Percentiles rank a stretch among this genome's conserved stretches.
Conservation (phyloP, 306 rosid species). For the Pachyrhizus erosus region DNA sequence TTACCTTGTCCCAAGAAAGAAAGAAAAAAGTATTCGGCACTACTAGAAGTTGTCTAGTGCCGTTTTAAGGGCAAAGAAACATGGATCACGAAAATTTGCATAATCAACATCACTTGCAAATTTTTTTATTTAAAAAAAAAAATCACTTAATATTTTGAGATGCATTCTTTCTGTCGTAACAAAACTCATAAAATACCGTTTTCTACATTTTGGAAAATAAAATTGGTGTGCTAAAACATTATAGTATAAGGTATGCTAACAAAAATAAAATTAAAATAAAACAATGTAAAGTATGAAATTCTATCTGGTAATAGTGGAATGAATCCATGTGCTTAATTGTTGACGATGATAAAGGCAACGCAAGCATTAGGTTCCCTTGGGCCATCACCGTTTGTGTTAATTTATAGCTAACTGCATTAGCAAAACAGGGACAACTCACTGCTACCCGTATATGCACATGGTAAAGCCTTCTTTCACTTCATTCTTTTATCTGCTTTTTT, state of each 20-base stretch:
- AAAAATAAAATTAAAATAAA: too few species aligned
- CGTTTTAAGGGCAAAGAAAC: background rate
- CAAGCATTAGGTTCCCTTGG: conserved; percentile 49
- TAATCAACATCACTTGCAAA: background rate
- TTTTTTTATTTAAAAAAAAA: background rate
- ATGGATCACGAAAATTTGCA: background rate
- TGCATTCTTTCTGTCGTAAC: background rate
- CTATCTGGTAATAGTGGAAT: background rate
- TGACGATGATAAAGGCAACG: conserved; percentile 40
- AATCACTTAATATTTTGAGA: background rate
- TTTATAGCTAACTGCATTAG: conserved; percentile 27
- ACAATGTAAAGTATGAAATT: too few species aligned
- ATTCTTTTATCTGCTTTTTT: background rate
- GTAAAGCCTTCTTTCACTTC: background rate
- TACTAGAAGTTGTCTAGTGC: background rate
- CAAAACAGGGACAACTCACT: conserved; percentile 51
- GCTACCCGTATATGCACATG: conserved; percentile 56
- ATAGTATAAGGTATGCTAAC: background rate
- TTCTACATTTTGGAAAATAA: background rate
- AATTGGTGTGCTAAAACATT: background rate
- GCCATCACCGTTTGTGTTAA: conserved; percentile 46
- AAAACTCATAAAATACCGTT: background rate
- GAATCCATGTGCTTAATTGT: conserved; percentile 41
- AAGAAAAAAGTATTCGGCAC: background rate
- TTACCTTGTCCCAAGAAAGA: background rate